A percentile compares a stretch with the other conserved stretches of the same genome.
Evolutionary conservation across 257 asterid genomes (phyloP).

Genomic region (Gentiana dahurica): DNA sequence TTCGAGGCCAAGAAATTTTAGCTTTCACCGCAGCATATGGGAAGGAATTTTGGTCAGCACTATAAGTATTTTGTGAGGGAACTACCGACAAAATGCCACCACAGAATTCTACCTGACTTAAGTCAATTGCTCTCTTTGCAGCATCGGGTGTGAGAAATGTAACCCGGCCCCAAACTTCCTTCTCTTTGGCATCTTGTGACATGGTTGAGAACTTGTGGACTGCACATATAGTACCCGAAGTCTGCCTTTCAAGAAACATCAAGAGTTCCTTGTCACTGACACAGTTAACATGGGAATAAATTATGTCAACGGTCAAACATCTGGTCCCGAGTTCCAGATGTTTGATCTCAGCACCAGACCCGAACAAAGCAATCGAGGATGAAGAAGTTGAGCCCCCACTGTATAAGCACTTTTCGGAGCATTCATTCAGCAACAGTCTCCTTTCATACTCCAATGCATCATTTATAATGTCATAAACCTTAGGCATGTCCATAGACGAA

Average conservation of each 20-base stretch:
- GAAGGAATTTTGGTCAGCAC: conserved; percentile 40
- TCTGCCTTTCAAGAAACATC: conserved; percentile 45
- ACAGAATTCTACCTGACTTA: conserved; percentile 26
- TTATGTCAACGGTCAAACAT: conserved; percentile 66
- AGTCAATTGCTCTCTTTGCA: conserved; percentile 46
- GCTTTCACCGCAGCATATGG: conserved; percentile 53
- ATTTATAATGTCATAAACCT: conserved; percentile 30
- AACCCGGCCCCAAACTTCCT: conserved; percentile 75
- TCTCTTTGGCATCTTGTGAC: conserved; percentile 38
- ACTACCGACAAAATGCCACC: conserved; percentile 52
- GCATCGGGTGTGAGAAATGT: conserved; percentile 81
- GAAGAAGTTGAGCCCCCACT: conserved; percentile 43
- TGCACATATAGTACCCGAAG: conserved; percentile 50
- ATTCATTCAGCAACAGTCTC: conserved; percentile 55
- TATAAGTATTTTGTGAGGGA: conserved; percentile 36
- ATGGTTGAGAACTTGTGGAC: conserved; percentile 32
- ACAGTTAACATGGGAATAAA: conserved; percentile 30
- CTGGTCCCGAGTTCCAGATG: conserved; percentile 84
- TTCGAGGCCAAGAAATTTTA: conserved; percentile 83
- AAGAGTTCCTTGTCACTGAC: conserved; percentile 62
- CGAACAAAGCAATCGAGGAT: conserved; percentile 69
- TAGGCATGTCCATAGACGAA: conserved; percentile 55
- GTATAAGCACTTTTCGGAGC: conserved; percentile 61
- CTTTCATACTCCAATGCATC: conserved; percentile 48
- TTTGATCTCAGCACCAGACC: conserved; percentile 87